A percentile compares a stretch with the other conserved stretches of the same genome.
Conservation (phyloP, 805 yeast species). For the Candida pini region DNA sequence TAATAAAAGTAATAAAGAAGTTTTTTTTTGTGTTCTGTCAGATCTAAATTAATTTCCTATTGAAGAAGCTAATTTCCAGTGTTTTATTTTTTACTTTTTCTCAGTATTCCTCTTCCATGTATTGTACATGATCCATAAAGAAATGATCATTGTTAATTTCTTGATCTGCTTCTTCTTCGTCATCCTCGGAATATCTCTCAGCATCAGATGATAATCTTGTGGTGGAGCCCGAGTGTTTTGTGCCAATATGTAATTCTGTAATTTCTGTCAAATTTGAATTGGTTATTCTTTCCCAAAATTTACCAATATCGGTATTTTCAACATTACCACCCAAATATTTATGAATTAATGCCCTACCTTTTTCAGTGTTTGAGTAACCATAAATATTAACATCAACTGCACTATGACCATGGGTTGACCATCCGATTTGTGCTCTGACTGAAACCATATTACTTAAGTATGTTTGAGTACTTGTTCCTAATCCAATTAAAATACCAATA, state of each 20-base stretch:
- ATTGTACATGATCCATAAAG: constrained; percentile 12
- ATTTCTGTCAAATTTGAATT: constrained; percentile 43
- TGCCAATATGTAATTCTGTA: constrained; percentile 43
- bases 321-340: constrained; percentile 66
- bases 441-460: constrained; percentile 68
- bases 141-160: too few species aligned
- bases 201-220: constrained; percentile 7
- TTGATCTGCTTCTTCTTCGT: constrained; percentile 14
- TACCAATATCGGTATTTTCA: constrained; percentile 83
- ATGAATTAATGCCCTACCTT: constrained; percentile 34
- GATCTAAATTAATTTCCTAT: too few species aligned
- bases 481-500: constrained; percentile 34
- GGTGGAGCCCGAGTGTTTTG: constrained; percentile 39
- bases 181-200: constrained; percentile 4
- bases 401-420: constrained; percentile 95
- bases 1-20: too few species aligned
- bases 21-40: too few species aligned
- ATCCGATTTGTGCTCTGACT: constrained; percentile 82
- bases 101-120: too few species aligned
- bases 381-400: constrained; percentile 95
- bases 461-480: constrained; percentile 33
- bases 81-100: too few species aligned
- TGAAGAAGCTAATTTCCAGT: too few species aligned
- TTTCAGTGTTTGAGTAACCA: constrained; percentile 59
- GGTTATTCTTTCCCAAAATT: constrained; percentile 55